A percentile compares a stretch with the other conserved stretches of the same genome.
Conservation (phyloP, 148 eudicot species). For the Chenopodium suecicum region DNA sequence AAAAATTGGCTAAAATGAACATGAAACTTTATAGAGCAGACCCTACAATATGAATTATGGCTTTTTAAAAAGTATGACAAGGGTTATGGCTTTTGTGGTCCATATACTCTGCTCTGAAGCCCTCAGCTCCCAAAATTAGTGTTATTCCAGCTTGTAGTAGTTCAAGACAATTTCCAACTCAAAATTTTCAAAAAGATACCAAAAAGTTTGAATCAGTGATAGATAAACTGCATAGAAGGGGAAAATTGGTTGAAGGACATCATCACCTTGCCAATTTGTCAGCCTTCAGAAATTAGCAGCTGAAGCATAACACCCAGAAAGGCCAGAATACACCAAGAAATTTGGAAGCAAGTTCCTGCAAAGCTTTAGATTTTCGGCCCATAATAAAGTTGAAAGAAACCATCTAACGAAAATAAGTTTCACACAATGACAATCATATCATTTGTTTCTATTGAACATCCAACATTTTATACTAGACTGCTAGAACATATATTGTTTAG, state of each 20-base stretch:
- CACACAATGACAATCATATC: not conserved
- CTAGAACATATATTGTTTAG: not conserved
- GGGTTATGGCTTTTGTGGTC: too few species aligned
- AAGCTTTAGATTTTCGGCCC: not conserved
- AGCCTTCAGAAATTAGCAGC: conserved; percentile 4
- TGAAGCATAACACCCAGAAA: conserved; percentile 2
- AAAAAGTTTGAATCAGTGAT: not conserved
- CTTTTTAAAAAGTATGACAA: too few species aligned
- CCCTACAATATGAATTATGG: not conserved
- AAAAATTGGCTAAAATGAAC: not conserved
- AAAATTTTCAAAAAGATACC: not conserved
- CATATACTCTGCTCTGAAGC: not conserved
- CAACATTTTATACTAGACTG: not conserved
- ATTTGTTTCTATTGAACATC: not conserved
- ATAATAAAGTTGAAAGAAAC: not conserved
- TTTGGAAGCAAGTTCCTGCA: not conserved
- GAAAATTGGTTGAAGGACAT: not conserved
- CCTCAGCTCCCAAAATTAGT: not conserved
- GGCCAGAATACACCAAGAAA: not conserved
- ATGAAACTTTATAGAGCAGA: not conserved
- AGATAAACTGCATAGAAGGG: not conserved
- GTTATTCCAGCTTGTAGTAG: not conserved
- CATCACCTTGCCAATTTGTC: not conserved
- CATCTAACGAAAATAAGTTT: not conserved
- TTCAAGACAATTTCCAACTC: not conserved